Evolutionary conservation across 164 flowering plant species (phyloP), one percentile per base, ranked within the genome.

Genomic region (Piper longum): DNA sequence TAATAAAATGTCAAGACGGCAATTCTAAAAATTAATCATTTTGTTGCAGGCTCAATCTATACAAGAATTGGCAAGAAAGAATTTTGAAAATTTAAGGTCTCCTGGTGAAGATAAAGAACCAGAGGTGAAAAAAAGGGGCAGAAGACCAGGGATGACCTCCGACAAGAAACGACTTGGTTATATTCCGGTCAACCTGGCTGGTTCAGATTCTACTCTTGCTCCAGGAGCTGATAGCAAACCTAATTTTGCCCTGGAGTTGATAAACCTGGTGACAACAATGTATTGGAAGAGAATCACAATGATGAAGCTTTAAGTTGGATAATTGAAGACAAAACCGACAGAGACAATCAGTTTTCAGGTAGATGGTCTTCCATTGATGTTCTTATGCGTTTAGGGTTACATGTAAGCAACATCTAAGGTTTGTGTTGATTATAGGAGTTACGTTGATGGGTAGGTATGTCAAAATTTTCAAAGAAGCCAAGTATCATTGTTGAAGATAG

Each of bases 21-120:
- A 14, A 9, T 5, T 9, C 3, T 5, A 8, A 12, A 48, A 8
- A 41, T 9, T 57, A 41, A 59, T 9, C 2, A 26, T 56, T 61
- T 45, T 54, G 56, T 67, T 19, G 52, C 73, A 93, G 99, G 99
- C 99, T 67, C 74, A 91, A 48, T 60, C 89, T 17, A 93, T 93
- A 62, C 91, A 81, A 64, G 99, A 93, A 63, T 71, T 90, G 69
- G 99, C 99, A 58, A 87, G 77, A 71, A 88, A 80, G 72, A 81
- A 87, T 68, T 93, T 93, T 61, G 85, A 83, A 42, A 90, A 84
- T 73, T 74, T 93, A 70, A 84, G 90, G 76, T 88, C 79, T 73
- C 91, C 84, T 16, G 79, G 88, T 70, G 87, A 85, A 67, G 80
- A 69, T 56, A 71, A 67, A 45, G 83, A 81, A 57, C 72, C 68